Conservation (phyloP, 257 asterid genomes). For the Ilex aquifolium region DNA sequence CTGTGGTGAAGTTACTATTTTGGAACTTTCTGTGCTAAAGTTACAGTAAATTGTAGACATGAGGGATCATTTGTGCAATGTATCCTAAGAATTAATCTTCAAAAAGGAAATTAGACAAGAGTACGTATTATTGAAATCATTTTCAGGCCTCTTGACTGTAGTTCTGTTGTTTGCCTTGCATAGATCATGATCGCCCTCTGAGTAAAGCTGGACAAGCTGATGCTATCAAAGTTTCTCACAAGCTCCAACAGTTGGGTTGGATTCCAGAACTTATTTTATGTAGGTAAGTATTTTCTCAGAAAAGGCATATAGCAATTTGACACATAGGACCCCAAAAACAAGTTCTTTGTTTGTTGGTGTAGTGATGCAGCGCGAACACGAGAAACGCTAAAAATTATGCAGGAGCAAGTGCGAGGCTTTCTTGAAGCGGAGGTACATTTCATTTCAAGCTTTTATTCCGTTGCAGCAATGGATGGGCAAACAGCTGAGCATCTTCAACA, state of each 20-base stretch:
- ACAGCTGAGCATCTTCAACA: slow-evolving; percentile 80
- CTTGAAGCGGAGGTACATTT: slow-evolving; percentile 75
- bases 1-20: too few relatives aligned
- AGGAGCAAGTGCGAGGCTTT: slow-evolving; percentile 63
- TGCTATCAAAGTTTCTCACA: slow-evolving; percentile 62
- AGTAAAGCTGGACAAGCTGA: slow-evolving; percentile 73
- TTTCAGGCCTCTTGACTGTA: slow-evolving; percentile 2
- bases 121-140: neutral
- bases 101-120: neutral
- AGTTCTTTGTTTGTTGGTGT: slow-evolving; percentile 13
- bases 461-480: slow-evolving; percentile 99
- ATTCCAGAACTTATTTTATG: slow-evolving; percentile 78
- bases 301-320: slow-evolving; percentile 7
- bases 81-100: neutral
- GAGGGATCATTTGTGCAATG: neutral
- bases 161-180: slow-evolving; percentile 3
- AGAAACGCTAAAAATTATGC: slow-evolving; percentile 86
- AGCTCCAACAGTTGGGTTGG: slow-evolving; percentile 85
- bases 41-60: too few relatives aligned
- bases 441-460: slow-evolving; percentile 84
- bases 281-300: slow-evolving; percentile 38
- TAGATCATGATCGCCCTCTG: slow-evolving; percentile 97
- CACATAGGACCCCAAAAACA: neutral
- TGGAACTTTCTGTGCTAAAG: too few relatives aligned
- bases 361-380: slow-evolving; percentile 88